Conservation (phyloP, 2,329 filamentous ascomycete genomes). For the Fusarium falciforme region DNA sequence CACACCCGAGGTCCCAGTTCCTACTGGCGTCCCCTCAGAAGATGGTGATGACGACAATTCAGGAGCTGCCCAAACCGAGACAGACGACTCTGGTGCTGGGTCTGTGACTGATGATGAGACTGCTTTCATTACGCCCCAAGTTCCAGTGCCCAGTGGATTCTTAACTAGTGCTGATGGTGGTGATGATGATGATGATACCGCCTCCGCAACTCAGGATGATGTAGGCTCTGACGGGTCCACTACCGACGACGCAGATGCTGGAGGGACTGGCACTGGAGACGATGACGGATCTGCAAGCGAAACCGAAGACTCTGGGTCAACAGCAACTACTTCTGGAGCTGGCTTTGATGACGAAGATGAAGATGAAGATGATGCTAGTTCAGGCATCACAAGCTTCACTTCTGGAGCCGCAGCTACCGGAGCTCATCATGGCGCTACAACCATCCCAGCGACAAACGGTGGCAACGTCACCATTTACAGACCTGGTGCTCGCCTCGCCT, state of each 20-base stretch:
- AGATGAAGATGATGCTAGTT: background rate
- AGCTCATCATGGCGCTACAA: background rate
- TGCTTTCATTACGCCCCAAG: background rate
- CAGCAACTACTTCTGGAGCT: background rate
- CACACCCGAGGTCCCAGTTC: background rate
- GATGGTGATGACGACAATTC: background rate
- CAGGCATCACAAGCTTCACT: background rate
- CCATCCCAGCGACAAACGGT: background rate
- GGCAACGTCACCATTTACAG: conserved; percentile 27
- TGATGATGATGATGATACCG: background rate
- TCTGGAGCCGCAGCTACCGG: background rate
- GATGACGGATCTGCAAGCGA: background rate
- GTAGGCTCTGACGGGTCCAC: background rate
- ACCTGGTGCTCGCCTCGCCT: background rate
- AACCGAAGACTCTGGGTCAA: background rate
- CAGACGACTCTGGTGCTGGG: background rate
- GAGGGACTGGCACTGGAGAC: background rate
- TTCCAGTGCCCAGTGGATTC: background rate
- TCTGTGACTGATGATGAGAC: background rate
- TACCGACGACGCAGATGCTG: background rate
- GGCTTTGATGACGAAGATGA: background rate
- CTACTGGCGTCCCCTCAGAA: background rate
- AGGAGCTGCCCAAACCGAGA: background rate
- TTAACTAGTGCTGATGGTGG: background rate
- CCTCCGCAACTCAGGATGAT: background rate